Conservation (phyloP, 1,284 basidiomycete genomes). For the Testicularia cyperi region DNA sequence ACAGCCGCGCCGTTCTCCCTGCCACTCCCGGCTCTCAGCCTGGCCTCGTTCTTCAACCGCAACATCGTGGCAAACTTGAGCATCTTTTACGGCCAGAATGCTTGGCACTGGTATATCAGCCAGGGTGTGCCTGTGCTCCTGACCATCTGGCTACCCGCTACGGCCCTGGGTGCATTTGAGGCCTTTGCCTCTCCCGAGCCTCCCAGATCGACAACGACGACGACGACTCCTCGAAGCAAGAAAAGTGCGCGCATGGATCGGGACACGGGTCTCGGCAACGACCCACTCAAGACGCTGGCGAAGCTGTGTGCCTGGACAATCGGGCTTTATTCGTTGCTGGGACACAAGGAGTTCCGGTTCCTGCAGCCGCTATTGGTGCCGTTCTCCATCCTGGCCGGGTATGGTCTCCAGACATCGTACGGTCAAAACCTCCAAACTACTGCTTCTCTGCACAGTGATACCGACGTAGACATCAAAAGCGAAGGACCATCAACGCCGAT, state of each 20-base stretch:
- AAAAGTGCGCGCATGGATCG: not conserved
- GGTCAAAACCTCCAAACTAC: constrained; percentile 1
- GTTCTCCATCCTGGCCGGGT: constrained; percentile 74
- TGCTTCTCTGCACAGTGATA: too few species aligned
- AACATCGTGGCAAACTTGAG: constrained; percentile 72
- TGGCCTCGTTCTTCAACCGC: constrained; percentile 76
- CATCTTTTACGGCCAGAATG: constrained; percentile 85
- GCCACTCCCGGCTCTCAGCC: constrained; percentile 69
- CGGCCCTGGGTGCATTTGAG: constrained; percentile 66
- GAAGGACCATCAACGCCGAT: not conserved
- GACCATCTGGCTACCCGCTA: constrained; percentile 72
- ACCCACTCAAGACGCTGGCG: constrained; percentile 15
- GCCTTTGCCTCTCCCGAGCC: too few species aligned
- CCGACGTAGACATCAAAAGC: too few species aligned
- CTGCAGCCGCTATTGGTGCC: constrained; percentile 86
- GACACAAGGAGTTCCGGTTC: constrained; percentile 89
- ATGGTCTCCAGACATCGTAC: constrained; percentile 10
- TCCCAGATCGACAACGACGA: too few species aligned
- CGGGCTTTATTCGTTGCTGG: constrained; percentile 40
- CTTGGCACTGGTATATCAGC: constrained; percentile 84
- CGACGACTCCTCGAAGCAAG: too few species aligned
- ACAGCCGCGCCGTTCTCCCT: constrained; percentile 2
- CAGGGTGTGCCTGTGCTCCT: constrained; percentile 82
- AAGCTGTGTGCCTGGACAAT: constrained; percentile 22
- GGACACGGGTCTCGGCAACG: not conserved